Conservation (phyloP, 805 yeast genomes). For the Schwanniomyces polymorphus region DNA sequence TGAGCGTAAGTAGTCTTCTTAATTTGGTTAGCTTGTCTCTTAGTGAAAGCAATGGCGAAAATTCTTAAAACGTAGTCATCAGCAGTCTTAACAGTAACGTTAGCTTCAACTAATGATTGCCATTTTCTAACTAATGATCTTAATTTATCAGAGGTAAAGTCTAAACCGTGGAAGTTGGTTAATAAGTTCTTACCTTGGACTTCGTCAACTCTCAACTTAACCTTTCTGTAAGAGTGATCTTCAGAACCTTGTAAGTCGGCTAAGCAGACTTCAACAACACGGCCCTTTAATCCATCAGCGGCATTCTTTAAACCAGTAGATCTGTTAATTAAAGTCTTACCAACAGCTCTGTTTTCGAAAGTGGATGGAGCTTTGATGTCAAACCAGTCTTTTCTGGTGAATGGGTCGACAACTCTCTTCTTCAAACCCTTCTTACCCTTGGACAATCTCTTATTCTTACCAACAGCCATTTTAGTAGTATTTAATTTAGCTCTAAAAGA, state of each 20-base stretch:
- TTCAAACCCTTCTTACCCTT: slow-evolving; percentile 90
- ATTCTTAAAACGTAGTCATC: slow-evolving; percentile 94
- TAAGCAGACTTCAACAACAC: slow-evolving; percentile 87
- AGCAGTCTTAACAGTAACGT: slow-evolving; percentile 93
- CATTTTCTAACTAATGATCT: slow-evolving; percentile 95
- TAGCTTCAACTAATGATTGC: slow-evolving; percentile 95
- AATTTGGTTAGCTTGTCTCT: slow-evolving; percentile 90
- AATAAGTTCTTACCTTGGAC: slow-evolving; percentile 95
- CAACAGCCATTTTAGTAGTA: slow-evolving; percentile 63
- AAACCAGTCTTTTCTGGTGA: slow-evolving; percentile 97
- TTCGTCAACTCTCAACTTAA: slow-evolving; percentile 94
- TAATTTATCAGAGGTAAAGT: slow-evolving; percentile 93
- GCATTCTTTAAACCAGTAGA: slow-evolving; percentile 95
- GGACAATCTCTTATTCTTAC: slow-evolving; percentile 84
- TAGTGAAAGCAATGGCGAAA: slow-evolving; percentile 95
- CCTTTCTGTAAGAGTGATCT: slow-evolving; percentile 94
- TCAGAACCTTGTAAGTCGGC: slow-evolving; percentile 97
- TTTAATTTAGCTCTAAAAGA: slow-evolving; percentile 1
- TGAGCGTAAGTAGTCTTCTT: slow-evolving; percentile 96
- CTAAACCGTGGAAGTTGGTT: slow-evolving; percentile 98
- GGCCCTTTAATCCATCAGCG: slow-evolving; percentile 93
- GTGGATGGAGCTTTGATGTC: slow-evolving; percentile 97
- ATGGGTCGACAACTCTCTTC: slow-evolving; percentile 98
- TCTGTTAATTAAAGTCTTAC: slow-evolving; percentile 95
- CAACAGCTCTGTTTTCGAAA: slow-evolving; percentile 94